These are phyloP conservation scores for Juncus inflexus DNA, from an alignment of 176 grass and related monocot species.

Conservation along the genomic window DNA sequence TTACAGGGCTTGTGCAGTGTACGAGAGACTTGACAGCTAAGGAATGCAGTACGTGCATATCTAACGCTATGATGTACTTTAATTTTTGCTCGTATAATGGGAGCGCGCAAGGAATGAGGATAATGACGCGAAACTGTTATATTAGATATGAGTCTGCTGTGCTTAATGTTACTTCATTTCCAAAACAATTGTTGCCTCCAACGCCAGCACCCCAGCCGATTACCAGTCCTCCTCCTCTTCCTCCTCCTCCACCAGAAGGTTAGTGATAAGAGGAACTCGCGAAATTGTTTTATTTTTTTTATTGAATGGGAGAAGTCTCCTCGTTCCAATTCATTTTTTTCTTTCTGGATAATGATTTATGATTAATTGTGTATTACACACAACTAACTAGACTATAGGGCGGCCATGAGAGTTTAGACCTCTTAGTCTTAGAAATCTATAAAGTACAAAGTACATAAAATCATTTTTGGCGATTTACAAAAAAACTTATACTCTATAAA, in stretches of 20 bases:
- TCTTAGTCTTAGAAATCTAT: too few relatives aligned
- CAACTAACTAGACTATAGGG: too few relatives aligned
- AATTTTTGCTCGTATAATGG: background rate
- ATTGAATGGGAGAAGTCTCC: background rate
- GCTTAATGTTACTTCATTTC: background rate
- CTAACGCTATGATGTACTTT: background rate
- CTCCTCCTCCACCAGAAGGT: background rate
- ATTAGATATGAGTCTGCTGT: slow-evolving; percentile 15
- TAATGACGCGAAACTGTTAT: slow-evolving; percentile 24
- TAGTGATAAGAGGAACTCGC: background rate
- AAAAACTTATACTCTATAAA: too few relatives aligned
- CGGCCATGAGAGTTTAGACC: too few relatives aligned
- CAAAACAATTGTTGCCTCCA: background rate
- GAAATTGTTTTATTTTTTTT: background rate
- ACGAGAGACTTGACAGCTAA: slow-evolving; percentile 14
- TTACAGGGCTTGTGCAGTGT: slow-evolving; percentile 24
- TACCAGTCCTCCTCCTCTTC: background rate
- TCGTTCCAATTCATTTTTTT: background rate
- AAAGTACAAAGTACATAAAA: background rate
- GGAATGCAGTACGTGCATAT: slow-evolving; percentile 17
- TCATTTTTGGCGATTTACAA: too few relatives aligned
- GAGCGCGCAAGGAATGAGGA: background rate
- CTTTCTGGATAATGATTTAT: background rate
- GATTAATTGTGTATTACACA: too few relatives aligned
- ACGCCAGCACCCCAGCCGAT: background rate